Percentiles rank a stretch among this genome's conserved stretches.
Conservation (phyloP, 768 basidiomycete genomes). For the Lactarius tabidus region DNA sequence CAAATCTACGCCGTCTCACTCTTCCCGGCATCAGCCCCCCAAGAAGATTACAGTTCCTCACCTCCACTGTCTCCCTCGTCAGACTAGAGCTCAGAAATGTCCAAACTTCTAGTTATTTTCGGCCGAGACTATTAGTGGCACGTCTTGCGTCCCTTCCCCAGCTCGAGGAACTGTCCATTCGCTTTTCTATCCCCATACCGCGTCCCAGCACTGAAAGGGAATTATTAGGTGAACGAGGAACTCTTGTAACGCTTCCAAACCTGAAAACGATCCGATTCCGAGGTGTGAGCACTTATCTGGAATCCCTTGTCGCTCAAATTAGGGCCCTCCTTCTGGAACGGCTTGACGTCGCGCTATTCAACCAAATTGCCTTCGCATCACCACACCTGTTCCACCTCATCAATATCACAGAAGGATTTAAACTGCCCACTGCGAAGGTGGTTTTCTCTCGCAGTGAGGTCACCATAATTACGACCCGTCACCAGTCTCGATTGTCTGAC, state of each 20-base stretch:
- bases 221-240: not conserved
- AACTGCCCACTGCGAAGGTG: not conserved
- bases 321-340: not conserved
- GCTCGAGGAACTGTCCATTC: not conserved
- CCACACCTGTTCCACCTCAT: not conserved
- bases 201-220: not conserved
- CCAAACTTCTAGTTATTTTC: too few species aligned
- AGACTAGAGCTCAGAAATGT: too few species aligned
- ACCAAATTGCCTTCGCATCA: not conserved
- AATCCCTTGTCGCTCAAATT: not conserved
- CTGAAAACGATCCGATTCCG: not conserved
- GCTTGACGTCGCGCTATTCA: not conserved
- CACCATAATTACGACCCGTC: too few species aligned
- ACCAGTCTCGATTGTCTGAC: too few species aligned
- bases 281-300: not conserved
- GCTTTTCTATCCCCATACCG: not conserved
- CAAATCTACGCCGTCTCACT: too few species aligned
- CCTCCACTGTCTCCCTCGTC: too few species aligned
- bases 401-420: not conserved
- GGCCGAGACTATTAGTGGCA: too few species aligned
- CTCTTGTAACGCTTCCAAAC: not conserved
- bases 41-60: too few species aligned
- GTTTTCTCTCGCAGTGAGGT: too few species aligned
- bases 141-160: too few species aligned
- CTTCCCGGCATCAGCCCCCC: too few species aligned